Conservation (phyloP, 2,329 filamentous ascomycete species). For the Ambrosiella beaveri region DNA sequence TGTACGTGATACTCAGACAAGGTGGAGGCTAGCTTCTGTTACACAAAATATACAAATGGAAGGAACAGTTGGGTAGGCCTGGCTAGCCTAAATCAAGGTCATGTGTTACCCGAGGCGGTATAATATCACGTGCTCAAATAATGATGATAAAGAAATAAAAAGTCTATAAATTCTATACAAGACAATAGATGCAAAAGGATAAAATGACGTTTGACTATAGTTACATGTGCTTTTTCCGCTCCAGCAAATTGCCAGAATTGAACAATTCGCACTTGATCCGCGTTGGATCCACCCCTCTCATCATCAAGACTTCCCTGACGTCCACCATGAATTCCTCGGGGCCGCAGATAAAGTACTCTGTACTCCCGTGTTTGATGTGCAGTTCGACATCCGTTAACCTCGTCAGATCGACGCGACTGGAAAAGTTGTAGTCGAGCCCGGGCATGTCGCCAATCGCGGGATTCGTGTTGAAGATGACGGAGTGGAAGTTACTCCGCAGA, state of each 20-base stretch:
- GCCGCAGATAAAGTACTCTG: slow-evolving; percentile 58
- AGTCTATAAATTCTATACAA: background rate
- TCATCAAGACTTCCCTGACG: slow-evolving; percentile 33
- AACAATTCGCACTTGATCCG: slow-evolving; percentile 53
- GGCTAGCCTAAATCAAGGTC: too few species aligned
- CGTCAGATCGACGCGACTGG: slow-evolving; percentile 40
- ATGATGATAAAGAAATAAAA: background rate
- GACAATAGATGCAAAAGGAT: background rate
- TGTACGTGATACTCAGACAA: background rate
- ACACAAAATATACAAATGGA: too few species aligned
- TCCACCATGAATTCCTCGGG: slow-evolving; percentile 53
- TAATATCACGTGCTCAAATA: background rate
- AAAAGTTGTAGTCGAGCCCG: slow-evolving; percentile 41
- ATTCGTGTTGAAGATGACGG: slow-evolving; percentile 40
- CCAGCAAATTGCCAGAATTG: slow-evolving; percentile 32
- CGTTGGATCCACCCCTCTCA: slow-evolving; percentile 36
- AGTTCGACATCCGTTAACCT: slow-evolving; percentile 36
- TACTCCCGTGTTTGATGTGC: slow-evolving; percentile 32
- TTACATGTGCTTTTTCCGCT: slow-evolving; percentile 6
- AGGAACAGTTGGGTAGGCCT: too few species aligned
- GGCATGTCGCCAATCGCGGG: slow-evolving; percentile 26
- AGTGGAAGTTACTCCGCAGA: slow-evolving; percentile 19
- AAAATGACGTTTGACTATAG: background rate
- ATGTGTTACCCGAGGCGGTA: too few species aligned
- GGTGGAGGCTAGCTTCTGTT: too few species aligned